Base-by-base conservation (phyloP, 2,329 filamentous ascomycete species). In the Hymenoscyphus occultus region DNA sequence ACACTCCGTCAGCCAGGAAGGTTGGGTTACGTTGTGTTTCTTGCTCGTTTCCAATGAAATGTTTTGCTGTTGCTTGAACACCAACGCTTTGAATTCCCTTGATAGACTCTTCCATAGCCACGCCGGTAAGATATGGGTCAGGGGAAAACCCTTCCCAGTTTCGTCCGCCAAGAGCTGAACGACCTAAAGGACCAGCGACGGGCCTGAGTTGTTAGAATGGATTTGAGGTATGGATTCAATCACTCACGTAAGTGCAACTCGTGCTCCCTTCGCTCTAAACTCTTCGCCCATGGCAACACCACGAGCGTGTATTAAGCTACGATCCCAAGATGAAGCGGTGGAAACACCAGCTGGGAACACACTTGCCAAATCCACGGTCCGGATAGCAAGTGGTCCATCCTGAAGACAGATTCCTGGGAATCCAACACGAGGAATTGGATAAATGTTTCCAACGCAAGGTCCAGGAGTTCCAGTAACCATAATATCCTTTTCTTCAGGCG, bases 1-100 rank as follows among this genome's bases (percentile, higher is more conserved):
- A 40, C 14, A 64, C 61, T 16, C 57, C 35, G n/a, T 32, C 39
- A 4, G 19, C 42, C 45, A 51, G 56, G 58, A 61, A 64, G 14
- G 60, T 61, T 35, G 68, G 82, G 39, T 71, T 70, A 61, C 71
- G 63, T 60, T 71, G 68, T 16, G 67, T 68, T 40, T 91, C 86
- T 78, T 95, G 91, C 76, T 94, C 91, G 71, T 92, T 70, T 89
- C 85, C 78, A 93, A 91, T 77, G 92, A 90, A 72, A 62, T 72
- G 71, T 76, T 85, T 84, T 51, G 80, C 81, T 31, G 74, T 79
- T 16, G 82, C 80, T 73, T 83, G 81, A 2, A 83, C 78, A 5
- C 82, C 81, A 6, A 74, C 76, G 32, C 74, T 71, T 71, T 86
- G 83, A 71, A 85, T 79, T 0, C 80, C 88, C 68, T 81, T 78